phyloP scores from a whole-genome alignment of 495 filamentous ascomycete species.

The Trichoderma gamsii region DNA sequence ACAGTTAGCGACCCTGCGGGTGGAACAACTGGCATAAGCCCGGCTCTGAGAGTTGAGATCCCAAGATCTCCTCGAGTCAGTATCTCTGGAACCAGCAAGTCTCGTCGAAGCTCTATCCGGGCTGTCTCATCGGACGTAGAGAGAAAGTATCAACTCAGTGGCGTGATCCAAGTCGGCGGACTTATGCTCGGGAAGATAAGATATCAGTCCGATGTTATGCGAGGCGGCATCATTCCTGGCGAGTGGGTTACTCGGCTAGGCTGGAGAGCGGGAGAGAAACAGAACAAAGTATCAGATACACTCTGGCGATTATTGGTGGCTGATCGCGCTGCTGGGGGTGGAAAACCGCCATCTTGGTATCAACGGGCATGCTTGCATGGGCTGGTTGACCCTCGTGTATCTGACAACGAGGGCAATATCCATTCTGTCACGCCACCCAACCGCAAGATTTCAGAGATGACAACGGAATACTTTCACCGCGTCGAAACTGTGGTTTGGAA shows the following conservation, averaged over 20 bases:
- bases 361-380: slow-evolving; percentile 19
- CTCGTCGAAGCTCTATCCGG: background rate
- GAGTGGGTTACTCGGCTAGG: background rate
- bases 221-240: background rate
- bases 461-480: slow-evolving; percentile 14
- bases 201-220: background rate
- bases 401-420: slow-evolving; percentile 17
- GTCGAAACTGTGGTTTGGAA: slow-evolving; percentile 18
- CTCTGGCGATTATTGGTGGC: background rate
- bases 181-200: background rate
- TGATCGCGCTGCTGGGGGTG: slow-evolving; percentile 8
- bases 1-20: background rate
- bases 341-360: slow-evolving; percentile 16
- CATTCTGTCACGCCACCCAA: slow-evolving; percentile 10
- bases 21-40: background rate
- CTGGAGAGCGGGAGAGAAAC: background rate
- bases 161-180: background rate
- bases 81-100: background rate
- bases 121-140: background rate
- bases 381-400: slow-evolving; percentile 14
- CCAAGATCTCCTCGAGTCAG: background rate
- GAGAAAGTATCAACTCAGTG: slow-evolving; percentile 1
- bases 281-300: background rate
- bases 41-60: background rate
- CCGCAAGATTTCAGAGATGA: slow-evolving; percentile 13